Base-by-base conservation (phyloP, 1,284 basidiomycete genomes). In the Moesziomyces globuligerus region DNA sequence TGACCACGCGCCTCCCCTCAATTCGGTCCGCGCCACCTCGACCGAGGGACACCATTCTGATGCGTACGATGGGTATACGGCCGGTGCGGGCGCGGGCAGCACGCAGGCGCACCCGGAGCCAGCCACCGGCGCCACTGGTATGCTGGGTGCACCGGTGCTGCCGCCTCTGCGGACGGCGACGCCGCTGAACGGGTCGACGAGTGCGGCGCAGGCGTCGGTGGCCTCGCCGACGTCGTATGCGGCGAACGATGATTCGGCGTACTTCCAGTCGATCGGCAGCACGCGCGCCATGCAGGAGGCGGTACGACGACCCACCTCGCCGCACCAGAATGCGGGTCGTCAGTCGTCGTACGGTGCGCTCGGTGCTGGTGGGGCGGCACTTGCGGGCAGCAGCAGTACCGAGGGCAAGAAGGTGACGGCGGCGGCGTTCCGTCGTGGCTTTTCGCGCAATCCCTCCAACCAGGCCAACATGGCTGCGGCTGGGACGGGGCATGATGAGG, bases 321-420 rank as follows among this genome's bases (percentile, higher is more conserved):
- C 74, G 4, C 10, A 39, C 3, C 25, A n/a, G 2, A 46, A 48
- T 18, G 15, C 54, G 8, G 24, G 28, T 4, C 51, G 59, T 10
- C 34, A 47, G 11, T 60, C 61, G 11, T 66, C 68, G 13, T 65
- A 68, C 41, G 72, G 74, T 25, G 50, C 47, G 1, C 28, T 66
- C 4, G 45, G 62, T 17, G 28, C 58, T 21, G 43, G 37, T n/a
- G n/a, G n/a, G 7, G 34, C 34, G 21, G 13, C 48, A 7, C 25
- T 34, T 5, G 55, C 38, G 7, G 57, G 51, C 21, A 51, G 50
- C 34, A 29, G 53, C n/a, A 41, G 48, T 7, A 61, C 43, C 15
- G 74, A 65, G 17, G 77, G 77, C 20, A 69, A 76, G n/a, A 79
- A 79, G 45, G 74, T 78, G 8, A 76, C 74, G 1, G 77, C 77